These are phyloP conservation scores for Melampsora occidentalis DNA, from an alignment of 1,284 basidiomycete species.

Conservation along the genomic window DNA sequence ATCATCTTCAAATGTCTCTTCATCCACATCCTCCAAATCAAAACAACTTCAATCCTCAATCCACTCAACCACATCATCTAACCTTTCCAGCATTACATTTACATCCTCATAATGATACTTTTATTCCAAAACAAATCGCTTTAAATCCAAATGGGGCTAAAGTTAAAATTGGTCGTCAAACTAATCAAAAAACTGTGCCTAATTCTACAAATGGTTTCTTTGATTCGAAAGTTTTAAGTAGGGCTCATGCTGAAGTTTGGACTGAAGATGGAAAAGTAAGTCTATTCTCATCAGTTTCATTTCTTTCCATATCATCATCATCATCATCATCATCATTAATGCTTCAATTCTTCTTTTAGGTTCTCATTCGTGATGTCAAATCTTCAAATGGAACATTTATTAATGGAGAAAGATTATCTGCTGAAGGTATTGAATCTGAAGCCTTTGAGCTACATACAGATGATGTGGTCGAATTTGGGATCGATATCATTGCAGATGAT, in stretches of 20 bases:
- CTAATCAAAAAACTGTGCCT: constrained; percentile 91
- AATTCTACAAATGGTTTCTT: constrained; percentile 95
- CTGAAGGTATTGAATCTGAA: constrained; percentile 86
- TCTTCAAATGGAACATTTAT: constrained; percentile 98
- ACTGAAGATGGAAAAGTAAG: constrained; percentile 78
- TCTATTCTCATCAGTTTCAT: background rate
- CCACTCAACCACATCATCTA: constrained; percentile 44
- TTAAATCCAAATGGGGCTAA: constrained; percentile 67
- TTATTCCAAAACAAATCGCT: constrained; percentile 91
- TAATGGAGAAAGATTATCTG: constrained; percentile 85
- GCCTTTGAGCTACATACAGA: constrained; percentile 91
- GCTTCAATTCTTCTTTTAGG: constrained; percentile 58
- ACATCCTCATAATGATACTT: constrained; percentile 93
- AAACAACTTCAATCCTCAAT: constrained; percentile 23
- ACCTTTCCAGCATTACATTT: constrained; percentile 67
- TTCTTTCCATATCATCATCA: background rate
- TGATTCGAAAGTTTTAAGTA: constrained; percentile 90
- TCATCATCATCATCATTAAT: no score
- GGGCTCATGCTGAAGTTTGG: constrained; percentile 98
- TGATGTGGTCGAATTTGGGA: constrained; percentile 95
- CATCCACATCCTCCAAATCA: constrained; percentile 29
- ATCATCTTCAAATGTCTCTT: constrained; percentile 1
- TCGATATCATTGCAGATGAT: constrained; percentile 97
- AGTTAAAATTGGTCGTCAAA: constrained; percentile 95
- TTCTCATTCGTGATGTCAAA: constrained; percentile 97